A percentile compares a stretch with the other conserved stretches of the same genome.
These are phyloP conservation scores for Debaryomyces coudertii DNA, from an alignment of 1,139 yeast genomes.

Conservation along the genomic window DNA sequence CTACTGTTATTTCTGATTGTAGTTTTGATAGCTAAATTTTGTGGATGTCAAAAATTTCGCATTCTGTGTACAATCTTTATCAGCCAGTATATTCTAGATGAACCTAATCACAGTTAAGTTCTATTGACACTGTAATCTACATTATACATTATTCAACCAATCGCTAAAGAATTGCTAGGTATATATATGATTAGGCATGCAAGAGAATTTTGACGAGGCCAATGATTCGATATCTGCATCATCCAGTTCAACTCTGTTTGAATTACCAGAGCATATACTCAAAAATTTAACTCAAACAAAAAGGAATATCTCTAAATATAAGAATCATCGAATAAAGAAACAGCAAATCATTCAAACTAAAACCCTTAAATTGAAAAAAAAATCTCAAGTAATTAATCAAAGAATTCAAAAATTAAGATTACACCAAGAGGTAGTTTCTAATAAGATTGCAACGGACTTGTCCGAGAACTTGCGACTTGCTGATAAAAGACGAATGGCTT, in stretches of 20 bases:
- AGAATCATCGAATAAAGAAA: conserved; percentile 9
- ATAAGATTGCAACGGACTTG: conserved; percentile 13
- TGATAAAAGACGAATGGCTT: conserved; percentile 20
- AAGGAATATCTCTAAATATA: conserved; percentile 9
- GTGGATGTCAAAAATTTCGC: conserved; percentile 11
- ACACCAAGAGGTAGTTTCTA: conserved; percentile 6
- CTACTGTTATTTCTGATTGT: not conserved
- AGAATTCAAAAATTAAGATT: conserved; percentile 18
- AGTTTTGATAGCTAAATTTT: not conserved
- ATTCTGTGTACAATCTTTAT: conserved; percentile 10
- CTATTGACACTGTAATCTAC: not conserved
- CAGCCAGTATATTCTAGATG: conserved; percentile 2
- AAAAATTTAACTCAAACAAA: conserved; percentile 25
- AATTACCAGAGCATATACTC: conserved; percentile 22
- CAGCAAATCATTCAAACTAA: conserved; percentile 13
- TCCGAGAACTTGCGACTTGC: conserved; percentile 20
- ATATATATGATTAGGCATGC: conserved; percentile 1
- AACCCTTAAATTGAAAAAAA: conserved; percentile 17
- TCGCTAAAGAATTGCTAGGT: conserved; percentile 5
- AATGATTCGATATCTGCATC: conserved; percentile 7
- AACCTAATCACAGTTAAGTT: not conserved
- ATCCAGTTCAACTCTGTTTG: conserved; percentile 16
- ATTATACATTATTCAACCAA: not conserved
- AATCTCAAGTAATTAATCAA: conserved; percentile 19
- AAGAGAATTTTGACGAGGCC: conserved; percentile 4